Evolutionary conservation across 2,329 filamentous ascomycete genomes (phyloP), one percentile per base, ranked within the genome.

Genomic region (Hymenoscyphus scutula): DNA sequence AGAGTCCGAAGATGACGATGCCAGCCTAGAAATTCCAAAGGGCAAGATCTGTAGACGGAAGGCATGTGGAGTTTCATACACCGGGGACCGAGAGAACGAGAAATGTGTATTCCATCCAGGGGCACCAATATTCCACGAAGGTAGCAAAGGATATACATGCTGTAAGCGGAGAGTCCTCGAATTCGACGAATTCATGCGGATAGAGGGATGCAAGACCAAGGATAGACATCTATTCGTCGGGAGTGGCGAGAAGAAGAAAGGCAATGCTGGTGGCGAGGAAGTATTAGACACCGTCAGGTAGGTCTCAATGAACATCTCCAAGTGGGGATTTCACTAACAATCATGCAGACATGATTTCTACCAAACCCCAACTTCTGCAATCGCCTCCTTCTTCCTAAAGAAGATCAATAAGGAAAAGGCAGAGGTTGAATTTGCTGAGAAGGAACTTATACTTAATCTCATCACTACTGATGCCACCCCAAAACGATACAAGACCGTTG

Each of bases 151-250:
- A 1, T 99, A 95, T 83, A 92, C 88, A 64, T 99, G 95, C 81
- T 99, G 95, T 80, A 98, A 98, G 84, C 83, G 92, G 71, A 85
- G 92, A 41, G 95, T 99, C 62, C 79, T 99, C 63, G 95, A 99
- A 74, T 99, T 99, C 76, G 93, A 99, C 75, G 89, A 98, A 77
- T 99, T 99, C 78, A 88, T 99, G 88, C 95, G 91, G 77, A 94
- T 99, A 64, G 87, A 90, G 70, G 95, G 95, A 1, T 99, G 95
- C 78, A 87, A 87, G 75, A 92, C 89, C 53, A 95, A 93, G 77
- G 80, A 82, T 53, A 82, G 84, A 64, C 95, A 99, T 80, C 77
- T 97, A 68, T 99, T 97, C 72, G 83, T 98, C 37, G 90, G 90
- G 3, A 89, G 83, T 68, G 91, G 86, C 6, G 82, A 86, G 69